A percentile compares a stretch with the other conserved stretches of the same genome.
phyloP scores from a whole-genome alignment of 371 early-diverging fungal genomes.

The Apophysomyces sp. region DNA sequence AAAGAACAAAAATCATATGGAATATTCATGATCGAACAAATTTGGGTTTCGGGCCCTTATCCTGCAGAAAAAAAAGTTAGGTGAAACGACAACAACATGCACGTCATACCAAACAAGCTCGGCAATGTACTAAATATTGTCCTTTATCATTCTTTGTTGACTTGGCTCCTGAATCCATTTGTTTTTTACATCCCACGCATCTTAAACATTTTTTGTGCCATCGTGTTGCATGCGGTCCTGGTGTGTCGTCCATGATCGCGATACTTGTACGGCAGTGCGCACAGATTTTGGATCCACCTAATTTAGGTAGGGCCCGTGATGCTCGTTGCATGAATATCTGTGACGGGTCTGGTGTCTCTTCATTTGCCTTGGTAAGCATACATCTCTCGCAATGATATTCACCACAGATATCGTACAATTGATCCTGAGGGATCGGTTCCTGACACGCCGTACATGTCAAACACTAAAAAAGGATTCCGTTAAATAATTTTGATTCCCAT shows the following conservation, averaged over 20 bases:
- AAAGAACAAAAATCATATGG: no score
- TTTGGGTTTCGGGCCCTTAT: not conserved
- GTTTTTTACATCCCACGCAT: conserved; percentile 53
- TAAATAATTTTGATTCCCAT: no score
- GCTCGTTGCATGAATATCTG: conserved; percentile 12
- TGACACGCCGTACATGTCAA: conserved; percentile 48
- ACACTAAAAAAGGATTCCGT: conserved; percentile 4
- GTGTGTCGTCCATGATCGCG: conserved; percentile 57
- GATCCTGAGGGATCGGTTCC: conserved; percentile 48
- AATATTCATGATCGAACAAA: not conserved
- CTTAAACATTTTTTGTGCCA: conserved; percentile 66
- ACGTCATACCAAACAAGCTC: conserved; percentile 29
- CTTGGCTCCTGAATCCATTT: conserved; percentile 58
- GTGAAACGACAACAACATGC: not conserved
- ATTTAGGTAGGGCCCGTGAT: conserved; percentile 36
- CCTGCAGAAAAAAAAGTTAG: not conserved
- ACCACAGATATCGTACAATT: conserved; percentile 55
- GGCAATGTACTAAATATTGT: conserved; percentile 45
- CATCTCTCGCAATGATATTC: conserved; percentile 61
- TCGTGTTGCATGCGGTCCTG: conserved; percentile 54
- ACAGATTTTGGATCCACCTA: conserved; percentile 58
- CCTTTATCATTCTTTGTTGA: conserved; percentile 37
- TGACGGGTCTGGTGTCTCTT: conserved; percentile 5
- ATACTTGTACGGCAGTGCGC: conserved; percentile 51
- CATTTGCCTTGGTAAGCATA: not conserved